Evolutionary conservation across 2,329 filamentous ascomycete genomes (phyloP), one percentile per base, ranked within the genome.

Genomic region (Colletotrichum sp.): DNA sequence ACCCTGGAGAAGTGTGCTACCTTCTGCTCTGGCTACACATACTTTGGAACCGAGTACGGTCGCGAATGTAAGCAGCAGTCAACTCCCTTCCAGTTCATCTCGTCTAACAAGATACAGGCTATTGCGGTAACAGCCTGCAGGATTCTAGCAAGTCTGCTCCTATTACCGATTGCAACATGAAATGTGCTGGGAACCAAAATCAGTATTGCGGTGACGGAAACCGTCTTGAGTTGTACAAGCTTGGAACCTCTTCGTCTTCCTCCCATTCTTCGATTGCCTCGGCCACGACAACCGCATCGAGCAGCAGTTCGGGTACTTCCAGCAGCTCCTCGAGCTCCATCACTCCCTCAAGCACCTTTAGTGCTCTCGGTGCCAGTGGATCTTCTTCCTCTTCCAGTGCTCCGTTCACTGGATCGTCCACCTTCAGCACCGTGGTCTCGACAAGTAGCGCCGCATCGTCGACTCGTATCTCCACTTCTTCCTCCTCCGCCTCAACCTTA

Each of bases 201-300:
- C 82, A 86, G 74, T 86, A 85, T 77, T 86, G 85, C 66, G 85
- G 85, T 30, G 83, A 79, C 16, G 82, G 83, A 36, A 80, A 84
- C 74, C 81, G 84, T 21, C 80, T 86, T 4, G 83, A 86, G 71
- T 78, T 86, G 34, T 86, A 86, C 79, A 77, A 79, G 73, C 34
- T 83, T 34, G 67, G 73, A 18, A 77, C 77, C 39, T 72, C 72
- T 10, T 67, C 65, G 13, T 61, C 67, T 15, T 67, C 73, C n/a
- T 60, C 30, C 43, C 34, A 26, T 26, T 52, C 70, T 18, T 71
- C 76, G 32, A 71, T 63, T 9, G 39, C 6, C 8, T 28, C 69
- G 21, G 55, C 67, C 8, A 65, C 72, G n/a, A 63, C 74, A 16
- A 72, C 61, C 26, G 28, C 69, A 7, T 67, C 69, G 7, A 30